Conservation (phyloP, 2,329 filamentous ascomycete genomes). For the Aureobasidium pullulans region DNA sequence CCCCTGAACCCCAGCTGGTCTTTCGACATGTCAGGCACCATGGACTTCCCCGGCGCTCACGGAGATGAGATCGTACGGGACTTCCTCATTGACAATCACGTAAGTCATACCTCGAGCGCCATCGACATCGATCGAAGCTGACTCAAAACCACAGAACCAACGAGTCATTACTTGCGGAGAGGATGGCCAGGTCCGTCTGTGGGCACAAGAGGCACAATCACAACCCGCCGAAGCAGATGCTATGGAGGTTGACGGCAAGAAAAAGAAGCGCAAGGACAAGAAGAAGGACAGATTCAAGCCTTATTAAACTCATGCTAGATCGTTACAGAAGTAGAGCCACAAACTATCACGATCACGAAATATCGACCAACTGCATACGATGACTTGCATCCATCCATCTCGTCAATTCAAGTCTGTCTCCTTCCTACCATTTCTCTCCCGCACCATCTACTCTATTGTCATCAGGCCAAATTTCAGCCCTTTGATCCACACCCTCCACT, state of each 20-base stretch:
- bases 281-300: conserved; percentile 33
- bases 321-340: too few species aligned
- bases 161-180: conserved; percentile 42
- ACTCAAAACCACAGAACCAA: not conserved
- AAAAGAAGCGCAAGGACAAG: conserved; percentile 26
- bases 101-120: conserved; percentile 5
- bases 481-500: too few species aligned
- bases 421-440: too few species aligned
- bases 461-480: too few species aligned
- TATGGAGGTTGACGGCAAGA: conserved; percentile 16
- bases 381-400: too few species aligned
- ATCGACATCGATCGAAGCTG: not conserved
- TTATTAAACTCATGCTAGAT: conserved; percentile 21
- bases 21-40: conserved; percentile 12
- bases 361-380: too few species aligned
- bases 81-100: conserved; percentile 30
- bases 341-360: too few species aligned
- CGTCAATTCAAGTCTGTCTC: too few species aligned
- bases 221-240: conserved; percentile 1
- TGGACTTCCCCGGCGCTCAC: conserved; percentile 36
- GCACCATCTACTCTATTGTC: too few species aligned
- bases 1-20: conserved; percentile 16
- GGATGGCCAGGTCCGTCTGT: conserved; percentile 39
- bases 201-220: conserved; percentile 25
- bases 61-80: conserved; percentile 43